Base-by-base conservation (phyloP, 2,329 filamentous ascomycete genomes). In the Monosporascus sp. region DNA sequence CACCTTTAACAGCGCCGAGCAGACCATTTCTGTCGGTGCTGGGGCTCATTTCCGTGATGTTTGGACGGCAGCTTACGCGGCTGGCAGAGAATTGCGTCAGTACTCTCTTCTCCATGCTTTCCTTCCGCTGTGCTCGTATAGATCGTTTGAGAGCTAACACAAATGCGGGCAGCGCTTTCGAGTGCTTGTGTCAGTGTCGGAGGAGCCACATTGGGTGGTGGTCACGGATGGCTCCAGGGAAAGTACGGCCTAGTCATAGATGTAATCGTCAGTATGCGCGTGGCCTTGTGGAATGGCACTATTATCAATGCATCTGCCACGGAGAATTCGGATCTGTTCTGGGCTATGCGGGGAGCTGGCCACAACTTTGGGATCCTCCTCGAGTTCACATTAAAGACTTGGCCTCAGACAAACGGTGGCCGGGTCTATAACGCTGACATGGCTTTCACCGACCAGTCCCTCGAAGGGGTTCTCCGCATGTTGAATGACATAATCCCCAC, bases 291-390 rank as follows among this genome's bases (percentile, higher is more conserved):
- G 2, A 63, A 74, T 45, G 74, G 73, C 3, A 65, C 61, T 6
- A 50, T 68, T 45, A 54, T 65, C 5, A 68, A 60, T 0, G 64
- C 68, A 2, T 64, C 66, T 52, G 58, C 55, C 22, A 53, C 51
- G 2, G 31, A 48, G 31, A 61, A 65, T 17, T 65, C 69, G 0
- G 74, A 77, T 48, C 64, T 77, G 7, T 77, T 68, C 61, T 78
- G 74, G 74, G 75, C 68, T 5, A 68, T 77, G 56, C 66, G 70
- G 18, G 74, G 74, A 5, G 74, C 73, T 1, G 74, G 73, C 1
- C 72, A 75, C 53, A 77, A 77, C 57, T 77, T 76, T 44, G 75
- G 74, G 18, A 74, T 58, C 18, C 48, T 57, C 7, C 22, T 46
- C 14, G 50, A 49, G 9, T 53, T 51, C 5, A 57, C 55, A 0